phyloP scores from a whole-genome alignment of 148 eudicot genomes.

The Cornus suecica region DNA sequence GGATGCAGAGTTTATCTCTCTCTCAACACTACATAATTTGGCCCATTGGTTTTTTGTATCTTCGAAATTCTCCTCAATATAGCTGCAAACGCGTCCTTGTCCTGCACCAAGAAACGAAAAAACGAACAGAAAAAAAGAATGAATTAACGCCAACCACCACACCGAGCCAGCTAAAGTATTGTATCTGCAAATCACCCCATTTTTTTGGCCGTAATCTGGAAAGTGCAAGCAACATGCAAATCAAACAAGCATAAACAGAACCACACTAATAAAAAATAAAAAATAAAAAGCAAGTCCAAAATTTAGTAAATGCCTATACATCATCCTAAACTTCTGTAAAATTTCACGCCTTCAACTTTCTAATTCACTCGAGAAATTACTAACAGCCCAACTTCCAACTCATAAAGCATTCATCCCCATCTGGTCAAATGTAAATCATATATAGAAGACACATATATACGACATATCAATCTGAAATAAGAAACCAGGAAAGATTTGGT shows the following conservation, averaged over 20 bases:
- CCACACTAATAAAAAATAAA: too few relatives aligned
- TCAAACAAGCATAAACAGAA: background rate
- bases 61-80: conserved; percentile 79
- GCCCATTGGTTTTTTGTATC: conserved; percentile 73
- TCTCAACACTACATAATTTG: conserved; percentile 64
- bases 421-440: background rate
- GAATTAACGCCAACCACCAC: too few relatives aligned
- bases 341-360: background rate
- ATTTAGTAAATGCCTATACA: background rate
- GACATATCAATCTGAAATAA: background rate
- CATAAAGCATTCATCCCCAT: background rate
- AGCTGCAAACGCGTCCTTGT: conserved; percentile 87
- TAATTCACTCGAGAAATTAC: background rate
- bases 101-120: conserved; percentile 41
- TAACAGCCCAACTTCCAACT: background rate
- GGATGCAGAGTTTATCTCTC: conserved; percentile 26
- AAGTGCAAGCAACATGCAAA: background rate
- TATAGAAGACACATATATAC: background rate
- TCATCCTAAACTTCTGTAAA: background rate
- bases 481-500: background rate
- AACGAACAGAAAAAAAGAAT: background rate
- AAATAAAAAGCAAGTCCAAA: background rate
- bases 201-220: background rate
- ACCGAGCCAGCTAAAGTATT: too few relatives aligned
- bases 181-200: too few relatives aligned